These are phyloP conservation scores for Boletus eberwhitei DNA, from an alignment of 768 basidiomycete genomes.

Conservation along the genomic window DNA sequence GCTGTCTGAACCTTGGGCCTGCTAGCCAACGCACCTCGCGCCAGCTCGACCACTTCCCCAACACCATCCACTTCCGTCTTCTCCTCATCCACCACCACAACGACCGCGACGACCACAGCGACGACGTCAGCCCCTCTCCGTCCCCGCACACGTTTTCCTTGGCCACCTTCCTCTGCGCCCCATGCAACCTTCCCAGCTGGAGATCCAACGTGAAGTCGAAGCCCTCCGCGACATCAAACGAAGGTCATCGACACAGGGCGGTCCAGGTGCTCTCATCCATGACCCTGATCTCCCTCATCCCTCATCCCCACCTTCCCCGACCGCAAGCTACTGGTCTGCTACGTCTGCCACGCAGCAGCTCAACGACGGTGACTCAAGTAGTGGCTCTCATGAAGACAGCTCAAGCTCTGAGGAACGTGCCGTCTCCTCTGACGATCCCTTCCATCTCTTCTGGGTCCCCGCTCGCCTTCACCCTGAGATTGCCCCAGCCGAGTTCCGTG, in stretches of 20 bases:
- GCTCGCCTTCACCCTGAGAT: conserved; percentile 96
- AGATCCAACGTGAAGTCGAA: conserved; percentile 85
- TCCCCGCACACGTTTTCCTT: conserved; percentile 14
- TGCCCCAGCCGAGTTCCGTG: conserved; percentile 92
- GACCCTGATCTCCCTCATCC: conserved; percentile 90
- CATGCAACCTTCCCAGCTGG: conserved; percentile 78
- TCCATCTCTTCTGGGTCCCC: conserved; percentile 97
- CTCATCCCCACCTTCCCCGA: conserved; percentile 57
- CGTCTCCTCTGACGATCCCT: conserved; percentile 65
- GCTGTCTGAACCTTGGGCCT: not conserved
- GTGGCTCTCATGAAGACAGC: conserved; percentile 39
- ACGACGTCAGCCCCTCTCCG: conserved; percentile 5
- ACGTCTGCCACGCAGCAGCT: conserved; percentile 31
- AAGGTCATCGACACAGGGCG: conserved; percentile 69
- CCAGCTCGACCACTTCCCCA: not conserved
- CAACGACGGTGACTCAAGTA: conserved; percentile 45
- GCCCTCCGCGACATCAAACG: conserved; percentile 79
- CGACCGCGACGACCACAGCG: conserved; percentile 14
- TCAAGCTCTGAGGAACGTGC: conserved; percentile 35
- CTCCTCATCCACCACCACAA: not conserved
- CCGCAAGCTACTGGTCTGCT: conserved; percentile 48
- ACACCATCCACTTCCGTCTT: not conserved
- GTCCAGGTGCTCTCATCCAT: conserved; percentile 77
- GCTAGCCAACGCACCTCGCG: conserved; percentile 2
- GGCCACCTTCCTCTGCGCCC: not conserved